phyloP scores from a whole-genome alignment of 2,329 filamentous ascomycete species.

The Monosporascus sp. region DNA sequence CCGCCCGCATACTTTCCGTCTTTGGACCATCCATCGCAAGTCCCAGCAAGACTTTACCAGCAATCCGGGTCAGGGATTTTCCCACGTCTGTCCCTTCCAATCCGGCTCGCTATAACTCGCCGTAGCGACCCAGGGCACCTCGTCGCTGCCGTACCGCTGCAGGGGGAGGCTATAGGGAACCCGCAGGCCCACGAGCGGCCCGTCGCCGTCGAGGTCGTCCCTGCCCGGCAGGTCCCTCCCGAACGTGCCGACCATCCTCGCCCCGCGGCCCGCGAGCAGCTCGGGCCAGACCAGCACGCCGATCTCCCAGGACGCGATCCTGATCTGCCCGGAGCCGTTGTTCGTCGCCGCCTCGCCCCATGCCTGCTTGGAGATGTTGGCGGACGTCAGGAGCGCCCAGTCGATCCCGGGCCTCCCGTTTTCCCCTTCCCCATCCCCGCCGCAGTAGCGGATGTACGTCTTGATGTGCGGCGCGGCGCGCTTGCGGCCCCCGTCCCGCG shows the following conservation, averaged over 20 bases:
- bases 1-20: too few species aligned
- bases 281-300: slow-evolving; percentile 80
- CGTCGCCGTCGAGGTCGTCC: slow-evolving; percentile 11
- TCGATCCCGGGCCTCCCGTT: slow-evolving; percentile 49
- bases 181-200: slow-evolving; percentile 58
- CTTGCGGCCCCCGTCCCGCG: slow-evolving; percentile 52
- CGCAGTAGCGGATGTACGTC: slow-evolving; percentile 68
- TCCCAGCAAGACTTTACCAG: neutral
- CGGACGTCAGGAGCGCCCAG: slow-evolving; percentile 85
- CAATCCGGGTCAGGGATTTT: neutral
- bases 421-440: neutral
- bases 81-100: slow-evolving; percentile 45
- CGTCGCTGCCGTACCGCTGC: slow-evolving; percentile 54
- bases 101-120: slow-evolving; percentile 56
- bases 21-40: too few species aligned
- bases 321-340: slow-evolving; percentile 51
- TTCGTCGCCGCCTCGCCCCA: slow-evolving; percentile 65
- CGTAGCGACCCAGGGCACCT: slow-evolving; percentile 74
- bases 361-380: slow-evolving; percentile 85
- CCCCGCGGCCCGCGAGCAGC: slow-evolving; percentile 38
- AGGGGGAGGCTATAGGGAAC: slow-evolving; percentile 82
- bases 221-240: slow-evolving; percentile 48
- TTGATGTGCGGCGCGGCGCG: slow-evolving; percentile 84
- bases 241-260: slow-evolving; percentile 65
- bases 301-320: slow-evolving; percentile 76